These are phyloP conservation scores for Lentinus brumalis DNA, from an alignment of 768 basidiomycete genomes.

Conservation along the genomic window DNA sequence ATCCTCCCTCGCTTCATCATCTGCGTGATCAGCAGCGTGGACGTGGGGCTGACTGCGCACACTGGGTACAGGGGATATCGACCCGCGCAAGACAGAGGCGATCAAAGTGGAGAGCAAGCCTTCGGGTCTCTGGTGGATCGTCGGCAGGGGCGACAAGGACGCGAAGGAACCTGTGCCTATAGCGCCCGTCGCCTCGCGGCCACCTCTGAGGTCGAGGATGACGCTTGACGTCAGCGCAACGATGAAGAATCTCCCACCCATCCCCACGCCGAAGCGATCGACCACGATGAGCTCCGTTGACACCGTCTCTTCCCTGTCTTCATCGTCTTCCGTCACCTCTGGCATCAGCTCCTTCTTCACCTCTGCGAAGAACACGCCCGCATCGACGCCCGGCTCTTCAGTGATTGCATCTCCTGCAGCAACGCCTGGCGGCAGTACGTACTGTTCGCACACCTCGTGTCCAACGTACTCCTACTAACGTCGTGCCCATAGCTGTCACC, in stretches of 20 bases:
- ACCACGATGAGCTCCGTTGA: constrained; percentile 27
- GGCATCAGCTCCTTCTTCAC: constrained; percentile 17
- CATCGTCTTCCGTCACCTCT: constrained; percentile 14
- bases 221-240: constrained; percentile 24
- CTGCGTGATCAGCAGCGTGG: neutral
- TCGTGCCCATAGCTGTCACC: constrained; percentile 35
- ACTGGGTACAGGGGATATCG: constrained; percentile 61
- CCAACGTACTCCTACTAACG: neutral
- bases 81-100: constrained; percentile 56
- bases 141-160: constrained; percentile 46
- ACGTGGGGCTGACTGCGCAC: neutral
- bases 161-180: constrained; percentile 30
- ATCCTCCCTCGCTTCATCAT: neutral
- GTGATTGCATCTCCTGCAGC: constrained; percentile 18
- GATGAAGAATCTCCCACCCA: constrained; percentile 27
- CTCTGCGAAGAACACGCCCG: constrained; percentile 14
- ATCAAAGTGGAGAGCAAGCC: constrained; percentile 59
- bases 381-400: constrained; percentile 10
- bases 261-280: constrained; percentile 29
- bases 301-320: constrained; percentile 21
- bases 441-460: neutral
- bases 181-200: constrained; percentile 9
- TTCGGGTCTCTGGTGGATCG: constrained; percentile 55
- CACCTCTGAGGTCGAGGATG: constrained; percentile 21
- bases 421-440: constrained; percentile 22